Conservation (phyloP, 176 grass and related monocot genomes). For the Rhynchospora tenuis region DNA sequence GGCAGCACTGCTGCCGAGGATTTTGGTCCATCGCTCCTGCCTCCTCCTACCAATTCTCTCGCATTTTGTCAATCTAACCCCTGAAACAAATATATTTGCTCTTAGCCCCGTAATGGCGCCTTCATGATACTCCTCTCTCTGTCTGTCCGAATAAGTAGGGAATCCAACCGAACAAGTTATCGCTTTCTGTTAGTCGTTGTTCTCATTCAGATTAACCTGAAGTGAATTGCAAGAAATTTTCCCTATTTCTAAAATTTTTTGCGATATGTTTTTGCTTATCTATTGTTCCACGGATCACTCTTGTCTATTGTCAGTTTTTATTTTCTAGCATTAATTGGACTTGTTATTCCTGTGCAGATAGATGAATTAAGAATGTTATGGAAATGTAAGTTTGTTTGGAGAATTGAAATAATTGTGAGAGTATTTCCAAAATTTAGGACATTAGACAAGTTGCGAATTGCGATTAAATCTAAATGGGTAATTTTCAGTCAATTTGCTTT, state of each 20-base stretch:
- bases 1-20: too few relatives aligned
- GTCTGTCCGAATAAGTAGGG: conserved; percentile 21
- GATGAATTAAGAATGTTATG: neutral
- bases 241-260: neutral
- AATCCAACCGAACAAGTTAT: neutral
- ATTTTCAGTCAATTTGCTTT: neutral
- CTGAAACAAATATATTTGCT: neutral
- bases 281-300: neutral
- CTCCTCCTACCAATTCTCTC: too few relatives aligned
- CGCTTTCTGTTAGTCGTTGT: neutral
- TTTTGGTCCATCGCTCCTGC: too few relatives aligned
- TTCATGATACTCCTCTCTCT: neutral
- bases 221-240: conserved; percentile 10
- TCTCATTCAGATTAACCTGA: conserved; percentile 18
- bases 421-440: neutral
- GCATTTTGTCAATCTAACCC: neutral
- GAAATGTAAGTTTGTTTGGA: neutral
- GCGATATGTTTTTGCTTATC: neutral
- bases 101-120: neutral
- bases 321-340: neutral
- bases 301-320: neutral
- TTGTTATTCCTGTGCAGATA: neutral
- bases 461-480: neutral
- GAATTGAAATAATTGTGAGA: neutral
- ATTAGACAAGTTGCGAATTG: neutral